Percentiles rank a stretch among this genome's conserved stretches.
Conservation (phyloP, 768 basidiomycete genomes). For the Trametes sanguinea region DNA sequence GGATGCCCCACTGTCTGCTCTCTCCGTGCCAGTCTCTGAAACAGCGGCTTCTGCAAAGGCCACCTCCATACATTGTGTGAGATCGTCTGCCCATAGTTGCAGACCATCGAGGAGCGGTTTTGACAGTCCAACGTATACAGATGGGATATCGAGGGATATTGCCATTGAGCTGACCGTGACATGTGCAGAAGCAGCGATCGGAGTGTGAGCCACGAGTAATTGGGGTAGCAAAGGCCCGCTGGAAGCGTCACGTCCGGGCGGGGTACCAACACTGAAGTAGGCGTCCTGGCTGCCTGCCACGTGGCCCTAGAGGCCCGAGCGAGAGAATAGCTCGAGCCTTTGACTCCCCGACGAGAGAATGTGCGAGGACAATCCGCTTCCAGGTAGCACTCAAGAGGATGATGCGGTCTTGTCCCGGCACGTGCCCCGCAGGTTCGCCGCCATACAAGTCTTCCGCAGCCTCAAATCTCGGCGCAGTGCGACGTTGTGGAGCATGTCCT, state of each 20-base stretch:
- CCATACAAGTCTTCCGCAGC: constrained; percentile 20
- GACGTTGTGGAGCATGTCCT: constrained; percentile 27
- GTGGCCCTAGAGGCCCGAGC: constrained; percentile 43
- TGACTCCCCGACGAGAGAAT: constrained; percentile 41
- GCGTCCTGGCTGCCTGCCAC: constrained; percentile 4
- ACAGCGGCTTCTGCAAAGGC: constrained; percentile 30
- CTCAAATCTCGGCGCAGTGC: constrained; percentile 32
- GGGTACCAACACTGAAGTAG: constrained; percentile 21
- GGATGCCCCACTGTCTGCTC: constrained; percentile 50
- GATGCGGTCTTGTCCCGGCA: constrained; percentile 8
- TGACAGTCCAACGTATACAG: constrained; percentile 57
- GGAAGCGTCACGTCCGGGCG: neutral
- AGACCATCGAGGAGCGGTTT: constrained; percentile 74
- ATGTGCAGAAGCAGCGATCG: neutral
- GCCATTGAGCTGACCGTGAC: constrained; percentile 17
- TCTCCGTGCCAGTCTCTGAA: constrained; percentile 31
- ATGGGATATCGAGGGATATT: constrained; percentile 51
- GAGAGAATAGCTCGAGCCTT: constrained; percentile 52
- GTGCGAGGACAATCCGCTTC: constrained; percentile 50
- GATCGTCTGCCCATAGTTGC: constrained; percentile 88
- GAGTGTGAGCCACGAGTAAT: neutral
- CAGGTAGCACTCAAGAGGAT: constrained; percentile 45
- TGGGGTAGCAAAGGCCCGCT: constrained; percentile 25
- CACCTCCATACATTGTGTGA: constrained; percentile 68
- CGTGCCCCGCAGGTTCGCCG: constrained; percentile 2